phyloP scores from a whole-genome alignment of 805 yeast species.

The Yamadazyma tumulicola region DNA sequence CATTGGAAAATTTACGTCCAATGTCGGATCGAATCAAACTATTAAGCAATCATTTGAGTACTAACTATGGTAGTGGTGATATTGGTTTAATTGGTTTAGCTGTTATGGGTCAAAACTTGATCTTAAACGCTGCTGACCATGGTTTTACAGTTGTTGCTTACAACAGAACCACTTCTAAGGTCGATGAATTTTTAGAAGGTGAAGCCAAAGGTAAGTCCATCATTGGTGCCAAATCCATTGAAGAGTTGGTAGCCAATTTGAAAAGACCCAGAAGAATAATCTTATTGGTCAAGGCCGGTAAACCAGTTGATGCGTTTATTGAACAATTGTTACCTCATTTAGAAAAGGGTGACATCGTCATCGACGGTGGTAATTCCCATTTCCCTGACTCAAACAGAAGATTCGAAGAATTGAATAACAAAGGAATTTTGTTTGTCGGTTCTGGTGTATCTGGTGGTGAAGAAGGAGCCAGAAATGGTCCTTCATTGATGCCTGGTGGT shows the following conservation, averaged over 20 bases:
- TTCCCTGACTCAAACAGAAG: slow-evolving; percentile 99
- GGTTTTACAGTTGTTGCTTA: slow-evolving; percentile 97
- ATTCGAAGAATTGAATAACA: slow-evolving; percentile 77
- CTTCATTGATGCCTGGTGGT: slow-evolving; percentile 99
- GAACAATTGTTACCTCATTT: slow-evolving; percentile 83
- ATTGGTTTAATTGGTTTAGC: slow-evolving; percentile 98
- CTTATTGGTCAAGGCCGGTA: slow-evolving; percentile 93
- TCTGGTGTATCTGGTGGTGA: slow-evolving; percentile 99
- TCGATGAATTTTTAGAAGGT: slow-evolving; percentile 86
- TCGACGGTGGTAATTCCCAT: slow-evolving; percentile 99
- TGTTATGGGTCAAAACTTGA: slow-evolving; percentile 99
- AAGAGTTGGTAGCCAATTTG: slow-evolving; percentile 81
- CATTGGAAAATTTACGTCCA: too few species aligned
- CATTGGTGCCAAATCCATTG: slow-evolving; percentile 90
- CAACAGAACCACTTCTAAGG: slow-evolving; percentile 97
- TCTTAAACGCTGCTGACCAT: slow-evolving; percentile 97
- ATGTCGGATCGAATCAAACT: slow-evolving; percentile 6
- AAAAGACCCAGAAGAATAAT: slow-evolving; percentile 97
- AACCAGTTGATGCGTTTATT: slow-evolving; percentile 89
- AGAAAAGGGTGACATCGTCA: slow-evolving; percentile 96
- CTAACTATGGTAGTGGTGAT: slow-evolving; percentile 71
- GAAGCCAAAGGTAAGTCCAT: slow-evolving; percentile 98
- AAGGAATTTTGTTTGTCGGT: slow-evolving; percentile 92
- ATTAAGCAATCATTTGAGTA: slow-evolving; percentile 14
- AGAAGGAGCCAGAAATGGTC: slow-evolving; percentile 99